These are phyloP conservation scores for Penicillium aurantiogriseum DNA, from an alignment of 2,329 filamentous ascomycete species.

Conservation along the genomic window DNA sequence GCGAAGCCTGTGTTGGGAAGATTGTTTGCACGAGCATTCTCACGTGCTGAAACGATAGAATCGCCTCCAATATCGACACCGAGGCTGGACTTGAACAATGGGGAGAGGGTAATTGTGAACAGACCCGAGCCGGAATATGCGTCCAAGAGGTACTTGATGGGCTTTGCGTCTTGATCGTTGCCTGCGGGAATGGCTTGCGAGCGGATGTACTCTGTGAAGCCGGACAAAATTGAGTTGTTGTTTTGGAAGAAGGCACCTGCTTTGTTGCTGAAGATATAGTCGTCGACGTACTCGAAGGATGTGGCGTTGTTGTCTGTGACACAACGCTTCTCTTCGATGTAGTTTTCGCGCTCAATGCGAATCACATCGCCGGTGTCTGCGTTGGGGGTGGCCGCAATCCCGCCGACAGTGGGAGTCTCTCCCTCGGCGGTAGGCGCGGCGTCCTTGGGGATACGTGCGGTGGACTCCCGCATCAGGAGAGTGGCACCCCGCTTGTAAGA, in stretches of 20 bases:
- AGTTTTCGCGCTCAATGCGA: conserved; percentile 56
- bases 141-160: conserved; percentile 86
- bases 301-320: conserved; percentile 81
- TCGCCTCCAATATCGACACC: conserved; percentile 85
- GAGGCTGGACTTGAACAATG: conserved; percentile 73
- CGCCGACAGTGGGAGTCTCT: conserved; percentile 20
- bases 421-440: conserved; percentile 12
- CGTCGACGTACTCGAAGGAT: conserved; percentile 82
- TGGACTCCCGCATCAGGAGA: conserved; percentile 83
- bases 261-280: conserved; percentile 83
- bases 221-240: conserved; percentile 93
- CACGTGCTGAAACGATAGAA: conserved; percentile 73
- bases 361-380: conserved; percentile 47
- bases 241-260: conserved; percentile 98
- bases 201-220: conserved; percentile 84
- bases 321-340: conserved; percentile 80
- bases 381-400: conserved; percentile 29
- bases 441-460: conserved; percentile 54
- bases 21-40: conserved; percentile 75
- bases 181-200: conserved; percentile 65
- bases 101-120: conserved; percentile 90
- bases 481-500: conserved; percentile 82
- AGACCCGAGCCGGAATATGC: conserved; percentile 96
- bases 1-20: conserved; percentile 79
- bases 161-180: conserved; percentile 33